phyloP scores from a whole-genome alignment of 768 basidiomycete species.

The Cystofilobasidium ferigula region DNA sequence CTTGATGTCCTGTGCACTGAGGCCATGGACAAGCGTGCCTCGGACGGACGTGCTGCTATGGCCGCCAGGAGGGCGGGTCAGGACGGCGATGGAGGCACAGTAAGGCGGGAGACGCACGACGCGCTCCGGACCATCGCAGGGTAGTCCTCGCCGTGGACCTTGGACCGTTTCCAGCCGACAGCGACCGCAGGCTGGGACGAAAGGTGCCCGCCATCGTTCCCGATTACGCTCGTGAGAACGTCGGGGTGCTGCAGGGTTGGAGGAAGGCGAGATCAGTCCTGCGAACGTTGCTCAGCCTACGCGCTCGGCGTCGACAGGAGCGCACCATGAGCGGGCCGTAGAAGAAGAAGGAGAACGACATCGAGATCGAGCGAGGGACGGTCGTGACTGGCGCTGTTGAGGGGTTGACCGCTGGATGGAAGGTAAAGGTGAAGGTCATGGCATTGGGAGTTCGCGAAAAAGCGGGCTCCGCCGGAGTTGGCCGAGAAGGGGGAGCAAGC shows the following conservation, averaged over 20 bases:
- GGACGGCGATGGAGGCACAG: neutral
- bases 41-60: neutral
- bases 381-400: too few species aligned
- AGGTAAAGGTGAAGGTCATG: too few species aligned
- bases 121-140: constrained; percentile 10
- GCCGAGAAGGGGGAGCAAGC: too few species aligned
- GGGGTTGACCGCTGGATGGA: too few species aligned
- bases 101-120: neutral
- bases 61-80: neutral
- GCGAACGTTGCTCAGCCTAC: neutral
- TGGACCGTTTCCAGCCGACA: neutral
- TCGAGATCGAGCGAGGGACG: too few species aligned
- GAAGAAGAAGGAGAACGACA: constrained; percentile 12
- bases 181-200: constrained; percentile 11
- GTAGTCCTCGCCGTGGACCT: constrained; percentile 21
- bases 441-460: too few species aligned
- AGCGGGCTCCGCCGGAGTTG: too few species aligned
- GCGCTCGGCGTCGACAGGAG: too few species aligned
- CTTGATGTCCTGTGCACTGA: constrained; percentile 3
- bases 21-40: constrained; percentile 15
- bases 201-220: constrained; percentile 1
- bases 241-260: neutral
- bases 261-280: neutral
- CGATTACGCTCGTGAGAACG: constrained; percentile 8
- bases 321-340: constrained; percentile 19